Evolutionary conservation across 148 eudicot species (phyloP).

Genomic region (Persicaria maculosa): DNA sequence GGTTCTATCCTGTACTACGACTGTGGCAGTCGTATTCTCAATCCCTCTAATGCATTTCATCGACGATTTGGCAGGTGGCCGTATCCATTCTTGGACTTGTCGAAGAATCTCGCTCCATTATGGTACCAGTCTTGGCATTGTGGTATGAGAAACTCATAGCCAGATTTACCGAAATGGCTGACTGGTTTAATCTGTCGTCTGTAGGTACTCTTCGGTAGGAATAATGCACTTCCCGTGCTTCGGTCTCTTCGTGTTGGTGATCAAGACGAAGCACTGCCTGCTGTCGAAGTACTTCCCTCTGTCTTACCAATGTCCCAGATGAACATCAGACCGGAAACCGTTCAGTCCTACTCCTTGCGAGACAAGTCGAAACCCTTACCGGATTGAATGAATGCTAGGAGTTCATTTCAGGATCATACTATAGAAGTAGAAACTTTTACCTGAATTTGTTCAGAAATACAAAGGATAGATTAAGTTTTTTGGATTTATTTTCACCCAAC

Average conservation of each 20-base stretch:
- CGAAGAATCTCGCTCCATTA: conserved; percentile 65
- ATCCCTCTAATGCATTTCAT: conserved; percentile 19
- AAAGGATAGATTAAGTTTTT: conserved; percentile 6
- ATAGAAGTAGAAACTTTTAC: not conserved
- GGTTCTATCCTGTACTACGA: too few relatives aligned
- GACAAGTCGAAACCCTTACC: not conserved
- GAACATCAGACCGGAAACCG: not conserved
- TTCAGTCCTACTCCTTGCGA: too few relatives aligned
- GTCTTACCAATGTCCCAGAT: conserved; percentile 35
- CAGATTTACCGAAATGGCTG: not conserved
- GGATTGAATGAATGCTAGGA: not conserved
- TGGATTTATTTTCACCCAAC: not conserved
- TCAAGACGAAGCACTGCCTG: conserved; percentile 57
- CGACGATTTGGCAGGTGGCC: conserved; percentile 67
- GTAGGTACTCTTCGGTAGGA: conserved; percentile 77
- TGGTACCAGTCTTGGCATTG: conserved; percentile 39
- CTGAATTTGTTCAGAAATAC: not conserved
- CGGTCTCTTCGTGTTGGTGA: conserved; percentile 55
- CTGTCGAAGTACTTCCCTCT: conserved; percentile 53
- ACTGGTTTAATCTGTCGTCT: not conserved
- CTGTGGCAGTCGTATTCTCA: not conserved
- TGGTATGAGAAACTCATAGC: not conserved
- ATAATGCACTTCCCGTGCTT: conserved; percentile 84
- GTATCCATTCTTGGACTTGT: conserved; percentile 88
- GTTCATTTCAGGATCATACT: not conserved